phyloP scores from a whole-genome alignment of 495 filamentous ascomycete genomes.

The Penicillium angulare region DNA sequence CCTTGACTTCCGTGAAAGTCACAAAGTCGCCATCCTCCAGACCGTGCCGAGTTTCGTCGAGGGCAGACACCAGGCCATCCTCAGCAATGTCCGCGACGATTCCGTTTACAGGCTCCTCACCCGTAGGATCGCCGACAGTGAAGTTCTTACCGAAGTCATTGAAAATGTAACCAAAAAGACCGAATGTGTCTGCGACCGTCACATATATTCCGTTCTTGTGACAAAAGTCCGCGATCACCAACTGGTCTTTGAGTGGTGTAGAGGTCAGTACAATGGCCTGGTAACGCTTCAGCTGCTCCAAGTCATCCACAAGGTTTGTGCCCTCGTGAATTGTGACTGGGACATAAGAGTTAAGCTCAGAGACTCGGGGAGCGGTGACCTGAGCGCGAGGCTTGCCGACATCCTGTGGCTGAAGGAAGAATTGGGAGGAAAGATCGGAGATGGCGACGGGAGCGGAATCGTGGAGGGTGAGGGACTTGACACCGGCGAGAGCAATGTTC shows the following conservation, averaged over 20 bases:
- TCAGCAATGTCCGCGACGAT: slow-evolving; percentile 89
- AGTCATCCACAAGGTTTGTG: slow-evolving; percentile 61
- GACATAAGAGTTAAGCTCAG: slow-evolving; percentile 94
- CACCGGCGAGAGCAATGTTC: slow-evolving; percentile 96
- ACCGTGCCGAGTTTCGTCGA: slow-evolving; percentile 95
- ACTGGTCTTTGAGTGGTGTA: slow-evolving; percentile 73
- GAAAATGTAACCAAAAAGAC: slow-evolving; percentile 93
- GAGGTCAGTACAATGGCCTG: slow-evolving; percentile 91
- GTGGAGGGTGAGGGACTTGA: slow-evolving; percentile 82
- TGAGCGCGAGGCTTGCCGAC: slow-evolving; percentile 88
- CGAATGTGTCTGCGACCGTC: slow-evolving; percentile 83
- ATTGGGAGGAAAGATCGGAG: slow-evolving; percentile 90
- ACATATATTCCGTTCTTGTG: slow-evolving; percentile 89
- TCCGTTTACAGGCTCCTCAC: slow-evolving; percentile 81
- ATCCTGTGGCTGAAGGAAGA: slow-evolving; percentile 87
- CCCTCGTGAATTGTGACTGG: slow-evolving; percentile 76
- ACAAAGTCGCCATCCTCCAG: slow-evolving; percentile 96
- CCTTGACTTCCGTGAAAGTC: slow-evolving; percentile 88
- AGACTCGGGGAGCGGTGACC: slow-evolving; percentile 82
- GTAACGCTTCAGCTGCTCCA: slow-evolving; percentile 78
- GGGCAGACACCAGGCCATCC: slow-evolving; percentile 85
- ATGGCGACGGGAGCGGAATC: slow-evolving; percentile 79
- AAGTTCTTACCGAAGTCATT: slow-evolving; percentile 97
- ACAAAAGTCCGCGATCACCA: slow-evolving; percentile 84
- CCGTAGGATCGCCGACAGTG: slow-evolving; percentile 82